Evolutionary conservation across 176 grass and related monocot species (phyloP), one percentile per base, ranked within the genome.

Genomic region (Oryza glumipatula): DNA sequence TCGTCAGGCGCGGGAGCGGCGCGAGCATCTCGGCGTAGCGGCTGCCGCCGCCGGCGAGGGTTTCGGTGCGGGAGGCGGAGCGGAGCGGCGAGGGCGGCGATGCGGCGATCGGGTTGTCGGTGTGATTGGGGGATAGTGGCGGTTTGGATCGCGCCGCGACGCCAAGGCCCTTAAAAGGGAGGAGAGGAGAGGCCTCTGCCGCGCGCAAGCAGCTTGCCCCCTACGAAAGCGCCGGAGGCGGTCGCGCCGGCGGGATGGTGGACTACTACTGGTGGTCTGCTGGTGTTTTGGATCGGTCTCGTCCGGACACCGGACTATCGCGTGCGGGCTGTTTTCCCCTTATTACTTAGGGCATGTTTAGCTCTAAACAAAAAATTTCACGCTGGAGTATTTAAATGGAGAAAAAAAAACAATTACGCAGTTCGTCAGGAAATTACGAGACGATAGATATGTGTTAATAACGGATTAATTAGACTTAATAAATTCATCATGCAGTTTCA

Each of bases 1-100:
- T 89, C 26, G 93, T 98, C 73, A 98, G 60, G 45, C 96, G 93
- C 47, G 96, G 96, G 26, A 95, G 92, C n/a, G 88, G 91, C 28
- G 83, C 89, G 76, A 95, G 80, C 96, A 98, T 95, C 87, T 77
- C 82, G 47, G 58, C 3, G 73, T 21, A 83, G 83, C 44, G 35
- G 44, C 1, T 16, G 70, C 63, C n/a, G 70, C 63, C 32, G 70
- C 45, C 32, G 1, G 9, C 14, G 22, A 22, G 14, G 35, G 36
- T 52, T 64, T 72, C 35, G 74, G 66, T 45, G 47, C 3, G 32
- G 56, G 33, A 41, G 1, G 70, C 8, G 19, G 63, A 56, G 79
- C 35, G 38, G 49, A 56, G 79, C 35, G 49, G 49, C 48, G 85
- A 32, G 30, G 30, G 56, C 10, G n/a, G 47, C 9, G 13, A 36